phyloP scores from a whole-genome alignment of 306 rosid species.

The Oemleria cerasiformis region DNA sequence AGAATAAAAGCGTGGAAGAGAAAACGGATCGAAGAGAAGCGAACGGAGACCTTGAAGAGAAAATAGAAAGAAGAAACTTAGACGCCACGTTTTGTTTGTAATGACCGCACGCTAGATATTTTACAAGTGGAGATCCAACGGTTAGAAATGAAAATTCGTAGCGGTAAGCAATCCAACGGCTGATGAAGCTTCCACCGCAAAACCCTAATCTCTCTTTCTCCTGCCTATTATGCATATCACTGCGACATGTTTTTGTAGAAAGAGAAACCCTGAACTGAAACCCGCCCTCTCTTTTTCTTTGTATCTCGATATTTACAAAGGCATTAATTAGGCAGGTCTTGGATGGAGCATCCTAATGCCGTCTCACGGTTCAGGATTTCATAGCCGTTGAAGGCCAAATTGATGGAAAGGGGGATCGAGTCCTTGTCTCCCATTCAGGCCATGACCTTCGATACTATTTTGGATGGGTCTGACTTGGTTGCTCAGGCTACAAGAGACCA shows the following conservation, averaged over 20 bases:
- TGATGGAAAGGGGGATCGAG: conserved; percentile 73
- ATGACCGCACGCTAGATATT: not conserved
- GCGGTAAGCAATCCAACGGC: conserved; percentile 38
- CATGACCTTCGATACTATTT: conserved; percentile 64
- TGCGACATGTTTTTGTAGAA: conserved; percentile 31
- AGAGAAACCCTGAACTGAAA: conserved; percentile 25
- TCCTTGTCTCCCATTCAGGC: conserved; percentile 85
- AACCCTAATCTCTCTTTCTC: not conserved
- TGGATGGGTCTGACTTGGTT: conserved; percentile 80
- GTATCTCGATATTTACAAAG: not conserved
- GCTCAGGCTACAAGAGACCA: conserved; percentile 96
- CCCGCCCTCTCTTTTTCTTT: not conserved
- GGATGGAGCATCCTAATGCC: conserved; percentile 62
- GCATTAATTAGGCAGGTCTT: conserved; percentile 55
- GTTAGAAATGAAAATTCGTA: not conserved
- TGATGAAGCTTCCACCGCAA: conserved; percentile 9
- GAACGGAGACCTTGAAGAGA: too few relatives aligned
- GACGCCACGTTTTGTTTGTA: not conserved
- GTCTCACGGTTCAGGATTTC: conserved; percentile 65
- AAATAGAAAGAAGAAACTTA: too few relatives aligned
- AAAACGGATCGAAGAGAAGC: too few relatives aligned
- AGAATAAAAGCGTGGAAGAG: too few relatives aligned
- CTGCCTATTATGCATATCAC: conserved; percentile 14
- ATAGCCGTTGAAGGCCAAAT: conserved; percentile 48
- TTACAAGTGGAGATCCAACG: conserved; percentile 29